Evolutionary conservation across 371 early-diverging fungal genomes (phyloP), one percentile per base, ranked within the genome.

Genomic region (Haplosporangium sp.): DNA sequence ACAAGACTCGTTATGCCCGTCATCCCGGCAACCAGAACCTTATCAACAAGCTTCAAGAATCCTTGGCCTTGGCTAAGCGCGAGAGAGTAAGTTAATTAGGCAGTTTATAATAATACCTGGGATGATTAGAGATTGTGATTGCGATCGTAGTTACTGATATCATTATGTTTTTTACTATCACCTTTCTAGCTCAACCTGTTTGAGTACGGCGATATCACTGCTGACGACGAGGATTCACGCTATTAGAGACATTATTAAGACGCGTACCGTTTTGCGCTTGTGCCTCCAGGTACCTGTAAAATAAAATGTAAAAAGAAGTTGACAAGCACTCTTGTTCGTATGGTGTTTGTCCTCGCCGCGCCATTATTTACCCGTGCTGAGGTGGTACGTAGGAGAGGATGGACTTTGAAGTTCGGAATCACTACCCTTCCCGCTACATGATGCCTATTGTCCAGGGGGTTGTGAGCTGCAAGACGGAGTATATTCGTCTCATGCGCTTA

Each of bases 161-260:
- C 61, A 16, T 62, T 16, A 13, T 12, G 1, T 12, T 14, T 48
- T 50, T 43, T 47, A 46, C 41, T 21, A 23, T 59, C 23, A 36
- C 18, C 50, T 42, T 21, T 38, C 46, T 77, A 90, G 86, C 64
- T 86, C 48, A 93, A 93, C 52, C 86, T 95, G 87, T 96, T 95
- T 86, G 92, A 93, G 75, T 96, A 95, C 81, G 97, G 97, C 46
- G 97, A 97, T 64, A 86, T 91, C 57, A 90, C 92, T n/a, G 88
- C 83, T 40, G 93, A 92, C 55, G 95, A 95, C 36, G 91, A 92
- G 48, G 69, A 74, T 41, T 47, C 55, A 13, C 67, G 67, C 63
- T 82, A 81, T 55, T 68, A 62, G 29, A 29, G 29, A 29, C 29
- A 29, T 29, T 29, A 29, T 29, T 29, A 29, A 29, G 29, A 29